A percentile compares a stretch with the other conserved stretches of the same genome.
These are phyloP conservation scores for Orbilia javanica DNA, from an alignment of 2,329 filamentous ascomycete genomes.

Conservation along the genomic window DNA sequence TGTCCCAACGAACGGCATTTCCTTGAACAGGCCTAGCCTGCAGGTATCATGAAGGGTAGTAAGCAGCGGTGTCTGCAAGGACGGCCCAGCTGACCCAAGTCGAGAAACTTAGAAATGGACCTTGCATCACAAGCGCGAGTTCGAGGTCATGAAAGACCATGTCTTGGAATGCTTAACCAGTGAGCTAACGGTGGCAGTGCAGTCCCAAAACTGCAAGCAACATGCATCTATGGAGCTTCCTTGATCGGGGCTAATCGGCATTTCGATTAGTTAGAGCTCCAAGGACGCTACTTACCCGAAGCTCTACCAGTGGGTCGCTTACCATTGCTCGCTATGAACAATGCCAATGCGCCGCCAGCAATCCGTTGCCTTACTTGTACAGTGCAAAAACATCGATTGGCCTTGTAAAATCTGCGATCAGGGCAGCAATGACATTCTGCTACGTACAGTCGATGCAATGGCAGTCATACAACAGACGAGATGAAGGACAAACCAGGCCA, in stretches of 20 bases:
- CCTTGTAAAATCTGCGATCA: slow-evolving; percentile 45
- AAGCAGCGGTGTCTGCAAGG: slow-evolving; percentile 11
- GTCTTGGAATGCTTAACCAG: slow-evolving; percentile 33
- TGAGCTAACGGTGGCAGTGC: slow-evolving; percentile 40
- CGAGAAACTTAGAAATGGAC: slow-evolving; percentile 23
- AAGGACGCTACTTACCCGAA: slow-evolving; percentile 28
- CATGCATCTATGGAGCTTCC: slow-evolving; percentile 14
- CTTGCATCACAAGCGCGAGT: slow-evolving; percentile 47
- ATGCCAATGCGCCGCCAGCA: slow-evolving; percentile 50
- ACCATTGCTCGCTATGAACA: slow-evolving; percentile 52
- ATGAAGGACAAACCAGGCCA: slow-evolving; percentile 6
- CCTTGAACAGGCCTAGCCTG: slow-evolving; percentile 14
- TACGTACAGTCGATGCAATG: no score
- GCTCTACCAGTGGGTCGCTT: slow-evolving; percentile 39
- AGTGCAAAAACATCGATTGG: slow-evolving; percentile 30
- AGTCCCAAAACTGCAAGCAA: slow-evolving; percentile 37
- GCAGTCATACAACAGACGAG: slow-evolving; percentile 10
- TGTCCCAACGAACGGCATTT: neutral
- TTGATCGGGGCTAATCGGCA: slow-evolving; percentile 34
- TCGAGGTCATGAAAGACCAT: slow-evolving; percentile 8
- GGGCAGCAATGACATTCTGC: no score
- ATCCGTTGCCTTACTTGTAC: neutral
- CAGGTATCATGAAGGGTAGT: slow-evolving; percentile 3
- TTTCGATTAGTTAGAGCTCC: slow-evolving; percentile 32
- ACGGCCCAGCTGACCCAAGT: slow-evolving; percentile 44